Conservation (phyloP, 768 basidiomycete species). For the Boletus subparvulus region DNA sequence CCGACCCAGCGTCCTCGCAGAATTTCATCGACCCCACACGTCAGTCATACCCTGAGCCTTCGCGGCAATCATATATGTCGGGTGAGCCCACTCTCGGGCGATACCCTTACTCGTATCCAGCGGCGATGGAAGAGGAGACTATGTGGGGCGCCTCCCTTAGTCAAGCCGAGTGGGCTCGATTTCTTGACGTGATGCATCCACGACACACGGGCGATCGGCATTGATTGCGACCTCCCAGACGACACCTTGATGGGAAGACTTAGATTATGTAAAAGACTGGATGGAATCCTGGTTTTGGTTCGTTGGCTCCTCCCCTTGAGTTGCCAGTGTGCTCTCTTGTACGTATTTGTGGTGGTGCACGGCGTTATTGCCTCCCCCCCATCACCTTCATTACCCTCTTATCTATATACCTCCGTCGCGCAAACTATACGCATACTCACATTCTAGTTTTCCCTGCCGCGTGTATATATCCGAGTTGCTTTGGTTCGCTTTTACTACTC, state of each 20-base stretch:
- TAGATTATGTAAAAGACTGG: conserved; percentile 30
- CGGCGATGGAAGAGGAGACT: conserved; percentile 51
- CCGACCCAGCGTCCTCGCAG: conserved; percentile 24
- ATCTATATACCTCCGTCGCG: conserved; percentile 15
- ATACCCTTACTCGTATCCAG: conserved; percentile 41
- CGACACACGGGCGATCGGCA: conserved; percentile 31
- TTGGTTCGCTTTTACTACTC: conserved; percentile 5
- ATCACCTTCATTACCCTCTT: conserved; percentile 7
- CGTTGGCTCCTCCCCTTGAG: conserved; percentile 15
- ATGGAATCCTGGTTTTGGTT: conserved; percentile 26
- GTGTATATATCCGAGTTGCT: conserved; percentile 14
- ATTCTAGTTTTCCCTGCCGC: conserved; percentile 11
- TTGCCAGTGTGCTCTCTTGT: conserved; percentile 18
- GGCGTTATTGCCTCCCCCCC: conserved; percentile 5
- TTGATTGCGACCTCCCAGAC: conserved; percentile 12
- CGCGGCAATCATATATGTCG: conserved; percentile 30
- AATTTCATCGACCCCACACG: conserved; percentile 25
- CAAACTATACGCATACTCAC: conserved; percentile 22
- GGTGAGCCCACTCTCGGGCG: conserved; percentile 22
- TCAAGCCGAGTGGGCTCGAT: conserved; percentile 70
- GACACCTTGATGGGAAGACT: conserved; percentile 10
- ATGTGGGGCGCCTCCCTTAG: conserved; percentile 81
- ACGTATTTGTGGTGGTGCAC: conserved; percentile 27
- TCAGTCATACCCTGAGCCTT: conserved; percentile 24
- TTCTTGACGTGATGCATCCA: conserved; percentile 62